Evolutionary conservation across 1,284 basidiomycete genomes (phyloP), one percentile per base, ranked within the genome.

Genomic region (Fomes fomentarius): DNA sequence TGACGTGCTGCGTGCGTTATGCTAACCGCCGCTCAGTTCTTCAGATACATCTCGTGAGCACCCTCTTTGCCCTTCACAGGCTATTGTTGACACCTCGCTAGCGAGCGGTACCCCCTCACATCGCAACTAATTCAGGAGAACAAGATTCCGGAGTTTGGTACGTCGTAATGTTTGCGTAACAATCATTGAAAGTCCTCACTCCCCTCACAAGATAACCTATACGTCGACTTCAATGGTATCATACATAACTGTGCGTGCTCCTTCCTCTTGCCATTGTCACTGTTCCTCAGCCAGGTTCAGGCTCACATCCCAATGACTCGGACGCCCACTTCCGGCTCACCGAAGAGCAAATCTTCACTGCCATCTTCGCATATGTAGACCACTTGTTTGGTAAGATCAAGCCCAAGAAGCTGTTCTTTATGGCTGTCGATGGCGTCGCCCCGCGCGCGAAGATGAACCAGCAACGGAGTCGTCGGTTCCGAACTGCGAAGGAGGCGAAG

Each of bases 401-500:
- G 72, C 97, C 97, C 1, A 90, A 93, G 79, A 98, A 98, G 70
- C 76, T 96, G 6, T 95, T 96, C 70, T 98, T 96, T 74, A 96
- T 99, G 88, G 97, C 97, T 25, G 89, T 99, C 44, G 97, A 99
- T 71, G 97, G 97, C 56, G 96, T 98, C 14, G 97, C 97, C 0
- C 97, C 97, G 2, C 83, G 97, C 52, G 97, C 97, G 44, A 99
- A 99, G 82, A 98, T 99, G 97, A 99, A 99, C 72, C 96, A 99
- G 71, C 97, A 99, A 71, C 87, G 95, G 33, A 90, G 91, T 67
- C 81, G 97, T 48, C 87, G 97, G 50, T 99, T 99, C 78, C 81
- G 96, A 53, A 95, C 96, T 0, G 96, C 96, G 3, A 94, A 92
- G 72, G 96, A 98, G 71, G 93, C 91, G 15, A 89, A 84, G 66